A percentile compares a stretch with the other conserved stretches of the same genome.
Conservation (phyloP, 208 protist species). For the Trypanosomatidae sp. region DNA sequence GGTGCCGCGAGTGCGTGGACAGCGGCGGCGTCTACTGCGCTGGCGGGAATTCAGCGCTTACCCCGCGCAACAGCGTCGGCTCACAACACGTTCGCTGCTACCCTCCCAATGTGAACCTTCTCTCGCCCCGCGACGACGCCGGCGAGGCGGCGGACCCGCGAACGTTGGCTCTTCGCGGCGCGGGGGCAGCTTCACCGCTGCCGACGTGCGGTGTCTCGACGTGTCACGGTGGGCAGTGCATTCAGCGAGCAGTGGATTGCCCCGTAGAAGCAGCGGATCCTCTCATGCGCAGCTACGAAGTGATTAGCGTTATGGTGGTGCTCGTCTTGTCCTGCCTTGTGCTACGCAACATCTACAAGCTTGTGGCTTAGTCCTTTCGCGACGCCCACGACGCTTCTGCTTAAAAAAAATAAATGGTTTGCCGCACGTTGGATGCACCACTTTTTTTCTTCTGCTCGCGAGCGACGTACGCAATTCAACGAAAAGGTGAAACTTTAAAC, state of each 20-base stretch:
- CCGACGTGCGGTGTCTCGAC: slow-evolving; percentile 4
- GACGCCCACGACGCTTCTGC: too few species aligned
- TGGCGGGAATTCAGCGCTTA: background rate
- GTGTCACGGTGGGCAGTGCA: slow-evolving; percentile 11
- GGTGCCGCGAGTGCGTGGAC: slow-evolving; percentile 37
- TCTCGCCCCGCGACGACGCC: too few species aligned
- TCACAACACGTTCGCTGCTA: slow-evolving; percentile 24
- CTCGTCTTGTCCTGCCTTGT: background rate
- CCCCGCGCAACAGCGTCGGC: background rate
- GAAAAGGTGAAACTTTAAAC: too few species aligned
- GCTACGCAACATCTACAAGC: slow-evolving; percentile 2
- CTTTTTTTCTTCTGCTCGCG: too few species aligned
- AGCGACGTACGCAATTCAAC: too few species aligned
- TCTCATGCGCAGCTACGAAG: slow-evolving; percentile 17
- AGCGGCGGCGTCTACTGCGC: slow-evolving; percentile 41
- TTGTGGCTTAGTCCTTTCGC: too few species aligned
- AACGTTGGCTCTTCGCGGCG: too few species aligned
- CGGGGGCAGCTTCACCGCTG: background rate
- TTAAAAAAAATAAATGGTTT: too few species aligned
- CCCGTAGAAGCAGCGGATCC: slow-evolving; percentile 4
- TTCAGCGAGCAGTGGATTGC: slow-evolving; percentile 1
- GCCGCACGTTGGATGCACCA: too few species aligned
- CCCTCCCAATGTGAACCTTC: slow-evolving; percentile 15
- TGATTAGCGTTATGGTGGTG: slow-evolving; percentile 5
- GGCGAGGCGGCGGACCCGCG: too few species aligned